Conservation (phyloP, 768 basidiomycete species). For the Podaxis rugospora region DNA sequence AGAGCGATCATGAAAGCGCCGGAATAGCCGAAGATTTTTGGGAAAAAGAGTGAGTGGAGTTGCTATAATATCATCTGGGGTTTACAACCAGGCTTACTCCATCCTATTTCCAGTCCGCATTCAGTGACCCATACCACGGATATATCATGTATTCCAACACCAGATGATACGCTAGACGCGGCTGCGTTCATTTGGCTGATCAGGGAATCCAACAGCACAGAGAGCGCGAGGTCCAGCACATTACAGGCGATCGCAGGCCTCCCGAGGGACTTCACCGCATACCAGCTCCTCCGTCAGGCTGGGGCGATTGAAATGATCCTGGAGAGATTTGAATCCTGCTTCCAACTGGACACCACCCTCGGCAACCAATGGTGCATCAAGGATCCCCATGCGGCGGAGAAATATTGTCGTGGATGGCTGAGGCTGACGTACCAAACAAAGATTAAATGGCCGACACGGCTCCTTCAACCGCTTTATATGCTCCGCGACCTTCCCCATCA, state of each 20-base stretch:
- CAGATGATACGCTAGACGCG: slow-evolving; percentile 33
- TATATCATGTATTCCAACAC: neutral
- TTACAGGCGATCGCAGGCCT: slow-evolving; percentile 35
- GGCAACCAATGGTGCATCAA: slow-evolving; percentile 32
- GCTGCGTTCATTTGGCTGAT: slow-evolving; percentile 34
- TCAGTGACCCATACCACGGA: neutral
- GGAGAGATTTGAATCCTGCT: slow-evolving; percentile 32
- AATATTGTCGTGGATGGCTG: slow-evolving; percentile 39
- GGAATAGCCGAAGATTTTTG: neutral
- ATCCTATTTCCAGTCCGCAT: neutral
- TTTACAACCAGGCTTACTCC: neutral
- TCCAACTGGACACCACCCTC: slow-evolving; percentile 32
- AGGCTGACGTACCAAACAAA: slow-evolving; percentile 30
- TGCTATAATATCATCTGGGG: neutral
- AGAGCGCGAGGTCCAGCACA: slow-evolving; percentile 19
- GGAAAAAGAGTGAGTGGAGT: neutral
- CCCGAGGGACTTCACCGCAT: slow-evolving; percentile 32
- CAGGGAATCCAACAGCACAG: slow-evolving; percentile 28
- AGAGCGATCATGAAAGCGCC: neutral
- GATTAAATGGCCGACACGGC: slow-evolving; percentile 30
- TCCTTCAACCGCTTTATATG: slow-evolving; percentile 29
- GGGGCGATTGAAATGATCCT: slow-evolving; percentile 29
- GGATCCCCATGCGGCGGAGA: slow-evolving; percentile 28
- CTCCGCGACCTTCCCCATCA: slow-evolving; percentile 25
- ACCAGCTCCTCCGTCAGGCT: slow-evolving; percentile 31